Evolutionary conservation across 2,329 filamentous ascomycete species (phyloP).

Genomic region (Ceratocystiopsis brevicomis): DNA sequence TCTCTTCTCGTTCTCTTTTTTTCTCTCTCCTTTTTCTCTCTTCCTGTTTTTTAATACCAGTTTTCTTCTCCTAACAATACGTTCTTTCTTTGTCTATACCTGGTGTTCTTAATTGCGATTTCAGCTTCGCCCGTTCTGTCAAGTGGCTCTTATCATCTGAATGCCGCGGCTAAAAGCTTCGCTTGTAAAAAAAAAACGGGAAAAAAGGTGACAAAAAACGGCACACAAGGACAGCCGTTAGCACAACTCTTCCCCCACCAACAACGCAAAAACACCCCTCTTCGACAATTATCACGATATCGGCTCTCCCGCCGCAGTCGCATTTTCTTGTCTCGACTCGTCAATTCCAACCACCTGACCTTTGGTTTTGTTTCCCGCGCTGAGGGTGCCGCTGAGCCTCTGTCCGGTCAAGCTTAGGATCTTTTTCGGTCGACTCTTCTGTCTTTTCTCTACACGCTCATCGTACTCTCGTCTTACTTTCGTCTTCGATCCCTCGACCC

Average conservation of each 20-base stretch:
- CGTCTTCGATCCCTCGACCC: neutral
- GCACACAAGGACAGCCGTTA: too few relatives aligned
- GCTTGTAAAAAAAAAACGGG: too few relatives aligned
- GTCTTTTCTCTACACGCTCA: neutral
- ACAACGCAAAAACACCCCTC: neutral
- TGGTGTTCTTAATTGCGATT: too few relatives aligned
- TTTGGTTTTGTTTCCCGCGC: neutral
- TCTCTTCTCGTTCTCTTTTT: neutral
- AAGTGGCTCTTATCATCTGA: too few relatives aligned
- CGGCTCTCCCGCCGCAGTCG: neutral
- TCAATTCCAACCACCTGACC: too few relatives aligned
- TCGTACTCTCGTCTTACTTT: neutral
- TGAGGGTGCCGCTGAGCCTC: conserved; percentile 4
- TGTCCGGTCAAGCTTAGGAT: conserved; percentile 6
- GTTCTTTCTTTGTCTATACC: neutral
- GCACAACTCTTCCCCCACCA: conserved; percentile 1
- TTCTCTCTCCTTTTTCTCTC: neutral
- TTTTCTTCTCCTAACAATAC: neutral
- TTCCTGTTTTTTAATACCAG: neutral
- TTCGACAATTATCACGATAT: conserved; percentile 1
- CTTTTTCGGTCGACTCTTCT: neutral
- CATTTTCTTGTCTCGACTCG: neutral
- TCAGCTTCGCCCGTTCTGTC: too few relatives aligned
- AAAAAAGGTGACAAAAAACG: too few relatives aligned
- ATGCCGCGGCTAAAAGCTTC: too few relatives aligned